These are phyloP conservation scores for Arthrobotrys musiformis DNA, from an alignment of 2,329 filamentous ascomycete species.

Conservation along the genomic window DNA sequence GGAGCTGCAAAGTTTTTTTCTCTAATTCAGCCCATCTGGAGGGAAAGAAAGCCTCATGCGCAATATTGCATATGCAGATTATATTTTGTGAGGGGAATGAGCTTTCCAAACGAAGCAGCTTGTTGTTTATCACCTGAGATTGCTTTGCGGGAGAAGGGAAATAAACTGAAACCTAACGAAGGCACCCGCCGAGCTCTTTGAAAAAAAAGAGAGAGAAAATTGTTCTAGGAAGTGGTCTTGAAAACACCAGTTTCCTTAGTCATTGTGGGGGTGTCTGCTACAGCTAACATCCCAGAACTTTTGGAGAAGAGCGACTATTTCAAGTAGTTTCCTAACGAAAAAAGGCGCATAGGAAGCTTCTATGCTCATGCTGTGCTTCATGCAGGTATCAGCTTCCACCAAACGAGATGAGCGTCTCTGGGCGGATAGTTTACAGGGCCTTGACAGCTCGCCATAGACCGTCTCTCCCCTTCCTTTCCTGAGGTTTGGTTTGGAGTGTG, in stretches of 20 bases:
- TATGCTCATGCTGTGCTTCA: conserved; percentile 11
- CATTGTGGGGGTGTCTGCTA: conserved; percentile 45
- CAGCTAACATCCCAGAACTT: background rate
- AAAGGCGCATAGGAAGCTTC: conserved; percentile 20
- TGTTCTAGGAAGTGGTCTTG: conserved; percentile 1
- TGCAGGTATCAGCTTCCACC: conserved; percentile 32
- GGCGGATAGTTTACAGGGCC: conserved; percentile 28
- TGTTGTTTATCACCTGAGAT: background rate
- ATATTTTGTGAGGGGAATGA: background rate
- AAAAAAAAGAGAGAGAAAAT: background rate
- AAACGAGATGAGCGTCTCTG: conserved; percentile 22
- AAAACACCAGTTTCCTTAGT: conserved; percentile 32
- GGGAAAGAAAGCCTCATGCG: background rate
- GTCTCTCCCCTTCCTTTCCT: background rate
- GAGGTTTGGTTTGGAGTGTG: background rate
- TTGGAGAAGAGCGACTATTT: background rate
- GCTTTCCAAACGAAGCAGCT: background rate
- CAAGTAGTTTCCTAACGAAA: background rate
- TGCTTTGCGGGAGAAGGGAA: background rate
- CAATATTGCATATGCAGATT: background rate
- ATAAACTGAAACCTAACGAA: background rate
- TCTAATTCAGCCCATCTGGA: background rate
- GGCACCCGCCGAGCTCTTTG: conserved; percentile 32
- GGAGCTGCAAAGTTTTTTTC: background rate
- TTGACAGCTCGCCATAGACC: too few species aligned